Evolutionary conservation across 257 asterid genomes (phyloP).

Genomic region (Capsicum baccatum): DNA sequence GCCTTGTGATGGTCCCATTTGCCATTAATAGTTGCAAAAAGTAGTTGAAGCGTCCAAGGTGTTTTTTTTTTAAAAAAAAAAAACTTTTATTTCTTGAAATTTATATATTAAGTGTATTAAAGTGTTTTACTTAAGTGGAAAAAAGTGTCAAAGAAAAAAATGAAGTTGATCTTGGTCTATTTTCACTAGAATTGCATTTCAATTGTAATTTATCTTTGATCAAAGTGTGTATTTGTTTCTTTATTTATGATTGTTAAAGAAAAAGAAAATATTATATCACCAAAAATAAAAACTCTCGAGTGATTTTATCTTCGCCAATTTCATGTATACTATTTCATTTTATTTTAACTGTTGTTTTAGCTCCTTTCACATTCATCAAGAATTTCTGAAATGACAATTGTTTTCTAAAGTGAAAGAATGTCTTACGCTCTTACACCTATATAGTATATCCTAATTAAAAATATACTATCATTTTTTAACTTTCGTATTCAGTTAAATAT

Average conservation of each 20-base stretch:
- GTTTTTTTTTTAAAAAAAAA: background rate
- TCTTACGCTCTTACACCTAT: background rate
- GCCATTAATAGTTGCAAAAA: background rate
- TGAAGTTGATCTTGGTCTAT: background rate
- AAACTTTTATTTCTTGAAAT: background rate
- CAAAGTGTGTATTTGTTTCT: constrained; percentile 5
- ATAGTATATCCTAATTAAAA: too few relatives aligned
- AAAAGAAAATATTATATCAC: background rate
- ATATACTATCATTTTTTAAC: background rate
- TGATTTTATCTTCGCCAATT: background rate
- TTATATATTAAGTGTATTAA: background rate
- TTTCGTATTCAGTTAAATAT: background rate
- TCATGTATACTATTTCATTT: background rate
- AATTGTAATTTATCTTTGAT: background rate
- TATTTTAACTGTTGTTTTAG: background rate
- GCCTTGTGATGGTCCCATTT: constrained; percentile 20
- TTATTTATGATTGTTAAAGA: background rate
- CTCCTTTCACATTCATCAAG: too few relatives aligned
- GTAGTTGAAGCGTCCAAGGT: constrained; percentile 28
- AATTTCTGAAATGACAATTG: too few relatives aligned
- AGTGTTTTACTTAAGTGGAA: background rate
- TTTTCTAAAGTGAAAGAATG: background rate
- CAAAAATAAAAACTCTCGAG: background rate
- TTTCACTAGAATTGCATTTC: background rate
- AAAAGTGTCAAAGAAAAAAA: background rate